Base-by-base conservation (phyloP, 371 early-diverging fungal genomes). In the Rhizopus stolonifer region DNA sequence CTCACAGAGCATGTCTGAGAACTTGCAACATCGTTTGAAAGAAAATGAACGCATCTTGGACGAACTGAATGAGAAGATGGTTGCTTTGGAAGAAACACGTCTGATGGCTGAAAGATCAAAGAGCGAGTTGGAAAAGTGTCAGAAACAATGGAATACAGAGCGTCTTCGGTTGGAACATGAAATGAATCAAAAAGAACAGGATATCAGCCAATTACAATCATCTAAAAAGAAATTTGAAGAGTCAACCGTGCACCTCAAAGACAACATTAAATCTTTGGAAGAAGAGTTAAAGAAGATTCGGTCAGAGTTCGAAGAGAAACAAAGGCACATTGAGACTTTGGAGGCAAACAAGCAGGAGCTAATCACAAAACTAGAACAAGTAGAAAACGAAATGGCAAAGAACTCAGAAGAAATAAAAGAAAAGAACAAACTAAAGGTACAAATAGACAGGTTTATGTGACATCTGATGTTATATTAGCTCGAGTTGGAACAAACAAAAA, bases 1-100 rank as follows among this genome's bases (percentile, higher is more conserved):
- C 13, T 79, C 82, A 5, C 86, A 83, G 57, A 74, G 79, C 17
- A 71, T 78, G 49, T 69, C 87, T 0, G 84, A 85, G 40, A 71
- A 80, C 40, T 58, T 80, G 14, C 79, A 79, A 49, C 79, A 78
- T 49, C 74, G 77, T 24, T 56, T 82, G 45, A 69, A 71, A 13
- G 82, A 83, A 45, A 65, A 56, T 15, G 73, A 74, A 25, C 79
- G 72, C 17, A 72, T 80, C 21, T 44, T 76, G 7, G 70, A 74
- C 47, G 84, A 83, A 56, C 69, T 70, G 0, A 70, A 80, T 15
- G 80, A 83, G 23, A 71, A 73, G 29, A 58, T 68, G 2, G 58
- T 70, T n/a, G 74, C 76, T 15, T 59, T 81, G 26, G 83, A 83
- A 44, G 82, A 83, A 33, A 57, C 59, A 24, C 67, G 64, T 21